A percentile compares a stretch with the other conserved stretches of the same genome.
These are phyloP conservation scores for Wickerhamomyces sp. DNA, from an alignment of 1,139 yeast species.

Conservation along the genomic window DNA sequence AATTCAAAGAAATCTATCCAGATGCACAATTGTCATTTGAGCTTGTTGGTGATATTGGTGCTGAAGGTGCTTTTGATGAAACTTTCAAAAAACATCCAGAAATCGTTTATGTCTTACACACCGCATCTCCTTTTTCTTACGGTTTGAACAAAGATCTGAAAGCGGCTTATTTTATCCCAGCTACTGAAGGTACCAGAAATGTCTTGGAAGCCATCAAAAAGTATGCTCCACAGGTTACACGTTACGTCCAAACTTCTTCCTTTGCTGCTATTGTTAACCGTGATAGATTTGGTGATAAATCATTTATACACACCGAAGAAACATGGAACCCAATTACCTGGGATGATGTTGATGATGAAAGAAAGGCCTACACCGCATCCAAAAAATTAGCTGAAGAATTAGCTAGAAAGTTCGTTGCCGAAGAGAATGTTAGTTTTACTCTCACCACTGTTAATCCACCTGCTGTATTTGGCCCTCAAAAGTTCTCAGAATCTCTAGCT, in stretches of 20 bases:
- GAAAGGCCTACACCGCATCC: constrained; percentile 45
- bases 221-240: constrained; percentile 42
- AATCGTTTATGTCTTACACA: constrained; percentile 46
- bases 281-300: constrained; percentile 9
- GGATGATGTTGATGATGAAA: constrained; percentile 29
- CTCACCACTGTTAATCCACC: constrained; percentile 36
- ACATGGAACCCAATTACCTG: constrained; percentile 41
- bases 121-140: constrained; percentile 42
- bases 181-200: constrained; percentile 41
- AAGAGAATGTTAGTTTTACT: constrained; percentile 36
- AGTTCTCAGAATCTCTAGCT: constrained; percentile 30
- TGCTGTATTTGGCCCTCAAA: constrained; percentile 41
- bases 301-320: constrained; percentile 32
- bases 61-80: constrained; percentile 34
- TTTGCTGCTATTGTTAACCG: constrained; percentile 33
- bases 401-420: constrained; percentile 48
- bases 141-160: constrained; percentile 26
- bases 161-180: constrained; percentile 40
- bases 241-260: constrained; percentile 52
- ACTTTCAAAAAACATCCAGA: constrained; percentile 35
- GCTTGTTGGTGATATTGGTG: constrained; percentile 41
- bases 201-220: constrained; percentile 35
- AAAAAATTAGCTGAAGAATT: constrained; percentile 50
- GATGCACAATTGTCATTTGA: constrained; percentile 32
- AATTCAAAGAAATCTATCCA: constrained; percentile 40